Conservation (phyloP, 768 basidiomycete genomes). For the Guyanaporus albipodus region DNA sequence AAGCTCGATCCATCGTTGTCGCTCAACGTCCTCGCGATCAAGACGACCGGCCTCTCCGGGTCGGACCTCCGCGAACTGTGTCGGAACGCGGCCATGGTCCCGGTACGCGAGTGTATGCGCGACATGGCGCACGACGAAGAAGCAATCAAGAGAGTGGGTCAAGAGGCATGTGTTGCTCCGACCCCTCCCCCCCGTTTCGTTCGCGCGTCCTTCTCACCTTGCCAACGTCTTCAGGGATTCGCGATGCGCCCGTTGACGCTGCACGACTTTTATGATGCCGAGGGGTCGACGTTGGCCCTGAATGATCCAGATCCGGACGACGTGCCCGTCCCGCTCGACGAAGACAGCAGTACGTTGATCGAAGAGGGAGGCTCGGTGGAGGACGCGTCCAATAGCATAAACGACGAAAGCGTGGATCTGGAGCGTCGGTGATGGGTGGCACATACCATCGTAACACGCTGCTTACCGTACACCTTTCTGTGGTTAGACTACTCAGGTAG, state of each 20-base stretch:
- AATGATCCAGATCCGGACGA: slow-evolving; percentile 27
- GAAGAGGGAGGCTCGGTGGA: slow-evolving; percentile 5
- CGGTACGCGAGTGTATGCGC: slow-evolving; percentile 80
- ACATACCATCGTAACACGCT: not conserved
- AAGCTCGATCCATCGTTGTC: slow-evolving; percentile 59
- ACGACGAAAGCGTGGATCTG: not conserved
- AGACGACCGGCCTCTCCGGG: slow-evolving; percentile 76
- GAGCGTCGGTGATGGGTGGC: slow-evolving; percentile 5
- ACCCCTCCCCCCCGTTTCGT: no score
- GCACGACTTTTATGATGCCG: slow-evolving; percentile 59
- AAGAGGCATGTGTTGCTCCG: slow-evolving; percentile 35
- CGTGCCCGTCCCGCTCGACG: slow-evolving; percentile 17
- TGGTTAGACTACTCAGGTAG: no score
- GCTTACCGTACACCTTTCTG: slow-evolving; percentile 7
- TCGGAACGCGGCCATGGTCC: slow-evolving; percentile 90
- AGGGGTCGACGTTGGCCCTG: slow-evolving; percentile 29
- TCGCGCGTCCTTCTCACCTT: not conserved
- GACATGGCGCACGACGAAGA: slow-evolving; percentile 44
- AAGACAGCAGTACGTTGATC: not conserved
- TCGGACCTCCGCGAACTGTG: slow-evolving; percentile 92
- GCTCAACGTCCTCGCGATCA: slow-evolving; percentile 57
- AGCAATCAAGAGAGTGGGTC: slow-evolving; percentile 41
- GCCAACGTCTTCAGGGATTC: slow-evolving; percentile 62
- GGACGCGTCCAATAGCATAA: not conserved
- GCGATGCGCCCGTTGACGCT: slow-evolving; percentile 67